Base-by-base conservation (phyloP, 169 alveolate species). In the Plasmodium sp. region DNA sequence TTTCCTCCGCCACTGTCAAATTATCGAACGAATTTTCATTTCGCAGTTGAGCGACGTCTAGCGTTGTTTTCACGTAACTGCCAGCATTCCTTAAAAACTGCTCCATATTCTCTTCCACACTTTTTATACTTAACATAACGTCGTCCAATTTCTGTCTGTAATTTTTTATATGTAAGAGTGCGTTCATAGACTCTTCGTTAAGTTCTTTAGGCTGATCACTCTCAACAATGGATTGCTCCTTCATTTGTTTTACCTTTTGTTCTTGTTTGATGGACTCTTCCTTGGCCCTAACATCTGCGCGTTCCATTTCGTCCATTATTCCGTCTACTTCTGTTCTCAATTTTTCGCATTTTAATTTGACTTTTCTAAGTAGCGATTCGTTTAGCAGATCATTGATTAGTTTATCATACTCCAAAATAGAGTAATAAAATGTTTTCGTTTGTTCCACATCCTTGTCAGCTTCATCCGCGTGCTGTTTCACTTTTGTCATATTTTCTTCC, bases 231-330 rank as follows among this genome's bases (percentile, higher is more conserved):
- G 58, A 34, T 34, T 77, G 51, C 39, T 77, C 58, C 41, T 77
- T 77, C 84, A 77, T 77, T 77, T 77, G 71, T 34, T 77, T 77
- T 14, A 77, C 51, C 48, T n/a, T 77, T 34, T 27, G 18, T 77
- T 36, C 71, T 36, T 34, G 51, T n/a, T 77, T 36, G 18, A 39
- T 77, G 41, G 51, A 77, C 51, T 77, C 84, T 77, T 77, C 84
- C 51, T 77, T 12, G 48, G 22, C 39, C 58, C 5, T 77, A 77
- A 45, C 9, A 27, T 77, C 41, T 77, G 2, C 22, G 22, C 22
- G 18, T 34, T 77, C 48, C 41, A 77, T 77, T 36, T 77, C 71
- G 14, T 36, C 48, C 84, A 77, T 5, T 36, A 36, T 27, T 12
- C n/a, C 41, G 41, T 39, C 27, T 77, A 77, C 41, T 39, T 77